phyloP scores from a whole-genome alignment of 2,329 filamentous ascomycete genomes.

The Fusarium nisikadoi region DNA sequence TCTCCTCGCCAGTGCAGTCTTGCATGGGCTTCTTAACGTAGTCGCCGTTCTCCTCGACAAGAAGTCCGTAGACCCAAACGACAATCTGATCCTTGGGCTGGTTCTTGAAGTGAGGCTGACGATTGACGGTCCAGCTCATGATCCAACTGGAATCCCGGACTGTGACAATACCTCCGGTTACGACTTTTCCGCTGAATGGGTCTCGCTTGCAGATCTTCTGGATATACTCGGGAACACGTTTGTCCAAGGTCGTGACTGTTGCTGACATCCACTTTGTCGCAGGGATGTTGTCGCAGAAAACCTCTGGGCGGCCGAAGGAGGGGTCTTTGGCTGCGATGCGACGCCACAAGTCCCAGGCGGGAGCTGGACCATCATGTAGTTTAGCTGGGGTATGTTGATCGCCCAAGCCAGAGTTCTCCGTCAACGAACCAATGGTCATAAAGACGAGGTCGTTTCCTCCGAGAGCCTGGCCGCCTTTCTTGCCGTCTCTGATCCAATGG shows the following conservation, averaged over 20 bases:
- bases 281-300: not conserved
- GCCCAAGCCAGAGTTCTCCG: not conserved
- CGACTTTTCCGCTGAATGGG: not conserved
- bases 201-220: slow-evolving; percentile 6
- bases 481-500: not conserved
- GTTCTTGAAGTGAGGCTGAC: slow-evolving; percentile 5
- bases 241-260: slow-evolving; percentile 1
- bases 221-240: not conserved
- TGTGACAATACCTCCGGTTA: not conserved
- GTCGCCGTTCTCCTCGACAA: not conserved
- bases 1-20: slow-evolving; percentile 1
- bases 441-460: not conserved
- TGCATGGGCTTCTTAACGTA: slow-evolving; percentile 2
- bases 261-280: slow-evolving; percentile 3
- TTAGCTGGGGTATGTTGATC: not conserved
- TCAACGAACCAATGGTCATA: slow-evolving; percentile 1
- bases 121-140: not conserved
- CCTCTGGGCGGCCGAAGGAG: not conserved
- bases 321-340: not conserved
- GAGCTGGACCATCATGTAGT: not conserved
- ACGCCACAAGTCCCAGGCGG: slow-evolving; percentile 5
- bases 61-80: not conserved
- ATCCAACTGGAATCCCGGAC: slow-evolving; percentile 1
- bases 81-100: slow-evolving; percentile 2
- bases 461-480: not conserved